phyloP scores from a whole-genome alignment of 2,329 filamentous ascomycete species.

The Penicillium decumbens region DNA sequence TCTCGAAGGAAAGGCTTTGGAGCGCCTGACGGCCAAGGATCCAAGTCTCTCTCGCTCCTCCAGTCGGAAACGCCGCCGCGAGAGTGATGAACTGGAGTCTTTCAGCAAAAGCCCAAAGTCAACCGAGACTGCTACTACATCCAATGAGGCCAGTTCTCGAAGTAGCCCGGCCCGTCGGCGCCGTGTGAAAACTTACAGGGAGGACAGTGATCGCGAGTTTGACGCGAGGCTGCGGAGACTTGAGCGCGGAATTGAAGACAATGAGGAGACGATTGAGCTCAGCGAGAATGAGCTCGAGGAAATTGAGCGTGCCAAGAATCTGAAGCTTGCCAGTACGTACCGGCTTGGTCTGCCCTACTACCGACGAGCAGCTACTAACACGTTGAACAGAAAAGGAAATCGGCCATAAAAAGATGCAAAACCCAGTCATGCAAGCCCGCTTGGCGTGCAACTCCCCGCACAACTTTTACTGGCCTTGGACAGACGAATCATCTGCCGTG shows the following conservation, averaged over 20 bases:
- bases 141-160: constrained; percentile 46
- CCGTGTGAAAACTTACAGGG: constrained; percentile 55
- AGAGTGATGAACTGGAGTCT: constrained; percentile 42
- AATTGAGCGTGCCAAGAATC: constrained; percentile 59
- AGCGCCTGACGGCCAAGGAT: constrained; percentile 44
- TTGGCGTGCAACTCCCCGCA: constrained; percentile 90
- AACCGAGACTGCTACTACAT: constrained; percentile 70
- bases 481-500: constrained; percentile 54
- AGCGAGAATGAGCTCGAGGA: constrained; percentile 55
- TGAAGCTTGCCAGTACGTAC: constrained; percentile 69
- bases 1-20: constrained; percentile 49
- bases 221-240: constrained; percentile 60
- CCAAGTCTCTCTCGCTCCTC: constrained; percentile 36
- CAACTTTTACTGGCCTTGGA: constrained; percentile 94
- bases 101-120: constrained; percentile 69
- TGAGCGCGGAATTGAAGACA: constrained; percentile 54
- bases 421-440: constrained; percentile 85
- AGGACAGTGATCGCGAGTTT: constrained; percentile 78
- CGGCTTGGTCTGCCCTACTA: neutral
- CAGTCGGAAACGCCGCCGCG: constrained; percentile 57
- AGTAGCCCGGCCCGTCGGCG: constrained; percentile 46
- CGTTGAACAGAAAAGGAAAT: constrained; percentile 66
- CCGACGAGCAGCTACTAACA: constrained; percentile 34
- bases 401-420: constrained; percentile 85
- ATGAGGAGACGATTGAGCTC: constrained; percentile 48